Evolutionary conservation across 495 filamentous ascomycete genomes (phyloP).

Genomic region (Staphylotrichum longicolle): DNA sequence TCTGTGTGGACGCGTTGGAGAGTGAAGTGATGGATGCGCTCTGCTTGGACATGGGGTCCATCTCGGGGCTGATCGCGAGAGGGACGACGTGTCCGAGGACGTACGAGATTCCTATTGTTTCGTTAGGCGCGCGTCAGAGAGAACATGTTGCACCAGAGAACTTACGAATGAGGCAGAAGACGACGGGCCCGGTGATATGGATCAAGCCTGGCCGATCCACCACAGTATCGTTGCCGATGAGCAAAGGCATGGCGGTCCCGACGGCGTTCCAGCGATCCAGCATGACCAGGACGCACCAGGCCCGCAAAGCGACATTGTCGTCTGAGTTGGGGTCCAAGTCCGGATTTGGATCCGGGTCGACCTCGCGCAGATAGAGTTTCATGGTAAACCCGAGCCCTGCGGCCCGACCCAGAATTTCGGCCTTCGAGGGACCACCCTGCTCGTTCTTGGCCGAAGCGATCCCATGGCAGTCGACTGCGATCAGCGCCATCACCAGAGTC

Average conservation of each 20-base stretch:
- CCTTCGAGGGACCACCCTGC: slow-evolving; percentile 35
- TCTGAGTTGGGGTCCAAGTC: slow-evolving; percentile 64
- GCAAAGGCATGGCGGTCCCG: slow-evolving; percentile 56
- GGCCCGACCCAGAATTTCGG: slow-evolving; percentile 53
- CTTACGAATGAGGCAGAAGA: slow-evolving; percentile 69
- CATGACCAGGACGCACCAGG: slow-evolving; percentile 72
- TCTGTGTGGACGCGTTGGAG: slow-evolving; percentile 40
- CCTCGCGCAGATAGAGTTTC: slow-evolving; percentile 49
- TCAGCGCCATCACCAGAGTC: slow-evolving; percentile 58
- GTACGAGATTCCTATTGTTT: slow-evolving; percentile 37
- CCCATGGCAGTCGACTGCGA: slow-evolving; percentile 56
- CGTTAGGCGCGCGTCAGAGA: slow-evolving; percentile 22
- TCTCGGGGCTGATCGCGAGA: slow-evolving; percentile 22
- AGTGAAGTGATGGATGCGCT: slow-evolving; percentile 27
- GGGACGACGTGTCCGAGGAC: slow-evolving; percentile 36
- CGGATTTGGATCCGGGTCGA: slow-evolving; percentile 23
- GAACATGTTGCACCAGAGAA: slow-evolving; percentile 21
- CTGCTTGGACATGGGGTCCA: slow-evolving; percentile 18
- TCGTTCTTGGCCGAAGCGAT: slow-evolving; percentile 34
- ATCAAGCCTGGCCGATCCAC: slow-evolving; percentile 63
- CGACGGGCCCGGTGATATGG: slow-evolving; percentile 60
- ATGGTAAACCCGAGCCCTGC: slow-evolving; percentile 58
- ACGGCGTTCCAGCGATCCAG: slow-evolving; percentile 75
- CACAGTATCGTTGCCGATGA: slow-evolving; percentile 61
- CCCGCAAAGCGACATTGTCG: slow-evolving; percentile 64